Evolutionary conservation across 257 asterid genomes (phyloP).

Genomic region (Nicotiana paniculata): DNA sequence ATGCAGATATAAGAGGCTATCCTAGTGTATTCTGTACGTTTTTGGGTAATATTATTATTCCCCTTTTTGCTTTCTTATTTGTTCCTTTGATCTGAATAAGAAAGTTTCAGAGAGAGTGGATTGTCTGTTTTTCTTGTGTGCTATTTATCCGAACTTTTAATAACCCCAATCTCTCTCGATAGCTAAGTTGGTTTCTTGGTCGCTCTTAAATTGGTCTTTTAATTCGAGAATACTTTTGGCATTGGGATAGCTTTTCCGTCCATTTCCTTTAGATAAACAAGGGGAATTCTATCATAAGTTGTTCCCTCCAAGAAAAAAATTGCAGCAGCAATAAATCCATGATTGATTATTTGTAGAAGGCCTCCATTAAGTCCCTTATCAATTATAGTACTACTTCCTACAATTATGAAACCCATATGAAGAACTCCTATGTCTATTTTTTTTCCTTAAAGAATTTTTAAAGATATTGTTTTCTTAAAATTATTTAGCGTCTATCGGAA

Average conservation of each 20-base stretch:
- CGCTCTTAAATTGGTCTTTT: not conserved
- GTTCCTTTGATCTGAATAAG: not conserved
- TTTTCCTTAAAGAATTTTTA: not conserved
- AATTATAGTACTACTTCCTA: not conserved
- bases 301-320: not conserved
- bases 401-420: not conserved
- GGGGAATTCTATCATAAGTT: not conserved
- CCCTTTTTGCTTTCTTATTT: not conserved
- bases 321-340: not conserved
- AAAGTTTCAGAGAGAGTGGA: not conserved
- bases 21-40: not conserved
- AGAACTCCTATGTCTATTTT: not conserved
- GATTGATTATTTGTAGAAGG: not conserved
- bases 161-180: not conserved
- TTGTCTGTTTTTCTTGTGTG: not conserved
- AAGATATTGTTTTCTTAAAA: not conserved
- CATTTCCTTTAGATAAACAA: not conserved
- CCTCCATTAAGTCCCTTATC: not conserved
- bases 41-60: not conserved
- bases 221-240: not conserved
- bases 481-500: not conserved
- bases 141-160: not conserved
- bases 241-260: not conserved
- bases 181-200: not conserved
- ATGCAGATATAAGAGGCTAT: slow-evolving; percentile 2